A percentile compares a stretch with the other conserved stretches of the same genome.
Conservation (phyloP, 2,329 filamentous ascomycete species). For the Alternaria gansuensis region DNA sequence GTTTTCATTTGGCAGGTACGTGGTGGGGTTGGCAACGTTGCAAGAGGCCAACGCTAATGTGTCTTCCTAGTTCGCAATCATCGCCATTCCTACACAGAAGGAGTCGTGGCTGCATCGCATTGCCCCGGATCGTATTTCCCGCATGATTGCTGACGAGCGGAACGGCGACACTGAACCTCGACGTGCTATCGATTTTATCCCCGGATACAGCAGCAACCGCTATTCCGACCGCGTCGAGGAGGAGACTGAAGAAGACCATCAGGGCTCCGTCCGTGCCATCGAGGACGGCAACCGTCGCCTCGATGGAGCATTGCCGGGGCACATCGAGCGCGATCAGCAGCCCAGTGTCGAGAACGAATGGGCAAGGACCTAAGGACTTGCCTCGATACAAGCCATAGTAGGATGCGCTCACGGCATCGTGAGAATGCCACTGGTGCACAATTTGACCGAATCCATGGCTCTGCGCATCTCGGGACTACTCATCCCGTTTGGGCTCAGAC, state of each 20-base stretch:
- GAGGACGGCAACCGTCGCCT: slow-evolving; percentile 32
- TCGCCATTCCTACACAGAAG: slow-evolving; percentile 41
- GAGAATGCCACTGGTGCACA: neutral
- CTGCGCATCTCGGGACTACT: neutral
- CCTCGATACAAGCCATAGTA: fast-evolving
- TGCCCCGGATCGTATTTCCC: slow-evolving; percentile 45
- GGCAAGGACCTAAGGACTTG: slow-evolving; percentile 23
- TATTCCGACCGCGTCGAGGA: slow-evolving; percentile 47
- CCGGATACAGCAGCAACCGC: slow-evolving; percentile 34
- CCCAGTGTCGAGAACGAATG: slow-evolving; percentile 42
- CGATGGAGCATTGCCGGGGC: slow-evolving; percentile 30
- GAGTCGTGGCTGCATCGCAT: slow-evolving; percentile 47
- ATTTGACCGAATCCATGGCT: neutral
- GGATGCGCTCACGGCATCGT: neutral
- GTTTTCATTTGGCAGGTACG: slow-evolving; percentile 49
- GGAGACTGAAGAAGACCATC: slow-evolving; percentile 33
- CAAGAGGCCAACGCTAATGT: slow-evolving; percentile 5
- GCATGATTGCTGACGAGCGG: slow-evolving; percentile 44
- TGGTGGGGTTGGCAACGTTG: neutral
- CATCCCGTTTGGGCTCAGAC: neutral
- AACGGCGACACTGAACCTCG: slow-evolving; percentile 32
- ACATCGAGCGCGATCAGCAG: slow-evolving; percentile 29
- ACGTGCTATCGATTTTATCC: slow-evolving; percentile 44
- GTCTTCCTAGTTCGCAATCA: slow-evolving; percentile 40
- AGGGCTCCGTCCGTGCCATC: slow-evolving; percentile 28